Evolutionary conservation across 2,329 filamentous ascomycete species (phyloP).

Genomic region (Periconia macrospinosa): DNA sequence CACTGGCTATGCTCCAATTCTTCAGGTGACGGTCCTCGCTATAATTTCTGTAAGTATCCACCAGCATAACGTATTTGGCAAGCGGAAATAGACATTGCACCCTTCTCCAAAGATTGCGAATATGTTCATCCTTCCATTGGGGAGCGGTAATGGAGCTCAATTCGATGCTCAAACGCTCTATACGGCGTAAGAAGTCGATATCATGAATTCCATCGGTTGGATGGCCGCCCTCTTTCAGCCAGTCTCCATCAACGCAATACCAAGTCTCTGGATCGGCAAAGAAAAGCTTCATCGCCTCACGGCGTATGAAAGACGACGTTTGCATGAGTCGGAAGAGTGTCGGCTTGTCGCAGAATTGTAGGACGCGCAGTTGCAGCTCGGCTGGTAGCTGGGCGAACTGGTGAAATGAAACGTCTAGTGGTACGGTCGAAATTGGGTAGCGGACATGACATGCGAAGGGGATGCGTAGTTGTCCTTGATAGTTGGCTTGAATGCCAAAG

Average conservation of each 20-base stretch:
- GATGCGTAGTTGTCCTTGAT: slow-evolving; percentile 1
- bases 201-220: too few species aligned
- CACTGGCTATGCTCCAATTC: neutral
- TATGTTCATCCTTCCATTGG: neutral
- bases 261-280: slow-evolving; percentile 1
- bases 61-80: slow-evolving; percentile 7
- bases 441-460: slow-evolving; percentile 3
- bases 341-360: slow-evolving; percentile 3
- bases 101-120: slow-evolving; percentile 6
- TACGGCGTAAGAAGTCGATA: too few species aligned
- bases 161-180: too few species aligned
- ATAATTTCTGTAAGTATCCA: neutral
- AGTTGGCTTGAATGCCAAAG: neutral
- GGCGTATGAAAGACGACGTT: slow-evolving; percentile 1
- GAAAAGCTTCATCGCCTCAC: slow-evolving; percentile 7
- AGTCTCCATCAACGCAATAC: slow-evolving; percentile 1
- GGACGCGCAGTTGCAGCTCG: slow-evolving; percentile 6
- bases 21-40: neutral
- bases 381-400: slow-evolving; percentile 5
- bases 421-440: neutral
- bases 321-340: slow-evolving; percentile 8
- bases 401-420: neutral
- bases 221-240: neutral
- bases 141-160: too few species aligned
- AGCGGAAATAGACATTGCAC: slow-evolving; percentile 7